These are phyloP conservation scores for Metschnikowia picachoensis DNA, from an alignment of 805 yeast genomes.

Conservation along the genomic window DNA sequence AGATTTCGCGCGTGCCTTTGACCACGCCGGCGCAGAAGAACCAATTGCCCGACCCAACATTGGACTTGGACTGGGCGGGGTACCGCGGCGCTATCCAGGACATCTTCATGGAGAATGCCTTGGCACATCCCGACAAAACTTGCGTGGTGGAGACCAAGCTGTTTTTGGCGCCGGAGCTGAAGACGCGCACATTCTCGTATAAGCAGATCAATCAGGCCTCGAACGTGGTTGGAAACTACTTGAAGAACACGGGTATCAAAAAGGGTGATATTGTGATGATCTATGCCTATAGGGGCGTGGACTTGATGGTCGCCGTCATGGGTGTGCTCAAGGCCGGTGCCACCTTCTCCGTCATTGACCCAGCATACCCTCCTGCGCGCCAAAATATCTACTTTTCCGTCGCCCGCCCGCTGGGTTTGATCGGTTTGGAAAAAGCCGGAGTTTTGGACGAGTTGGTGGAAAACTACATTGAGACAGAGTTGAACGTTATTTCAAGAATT, in stretches of 20 bases:
- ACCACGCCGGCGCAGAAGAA: constrained; percentile 61
- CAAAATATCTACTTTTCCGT: constrained; percentile 91
- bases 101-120: constrained; percentile 85
- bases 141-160: constrained; percentile 93
- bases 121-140: constrained; percentile 74
- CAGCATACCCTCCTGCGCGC: constrained; percentile 98
- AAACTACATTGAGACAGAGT: constrained; percentile 68
- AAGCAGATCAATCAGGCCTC: constrained; percentile 89
- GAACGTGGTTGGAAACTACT: constrained; percentile 86
- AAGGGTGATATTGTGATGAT: constrained; percentile 97
- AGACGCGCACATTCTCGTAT: constrained; percentile 75
- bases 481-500: constrained; percentile 67
- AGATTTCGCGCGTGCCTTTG: constrained; percentile 60
- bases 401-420: constrained; percentile 87
- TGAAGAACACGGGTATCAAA: constrained; percentile 73
- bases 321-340: constrained; percentile 99
- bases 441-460: constrained; percentile 70
- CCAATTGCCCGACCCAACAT: constrained; percentile 81
- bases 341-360: constrained; percentile 96
- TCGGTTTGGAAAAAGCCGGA: constrained; percentile 91
- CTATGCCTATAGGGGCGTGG: constrained; percentile 96
- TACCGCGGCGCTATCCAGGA: constrained; percentile 97
- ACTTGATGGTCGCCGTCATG: constrained; percentile 92
- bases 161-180: constrained; percentile 47
- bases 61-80: constrained; percentile 83